Conservation (phyloP, 2,329 filamentous ascomycete species). For the Cytospora paraplurivora region DNA sequence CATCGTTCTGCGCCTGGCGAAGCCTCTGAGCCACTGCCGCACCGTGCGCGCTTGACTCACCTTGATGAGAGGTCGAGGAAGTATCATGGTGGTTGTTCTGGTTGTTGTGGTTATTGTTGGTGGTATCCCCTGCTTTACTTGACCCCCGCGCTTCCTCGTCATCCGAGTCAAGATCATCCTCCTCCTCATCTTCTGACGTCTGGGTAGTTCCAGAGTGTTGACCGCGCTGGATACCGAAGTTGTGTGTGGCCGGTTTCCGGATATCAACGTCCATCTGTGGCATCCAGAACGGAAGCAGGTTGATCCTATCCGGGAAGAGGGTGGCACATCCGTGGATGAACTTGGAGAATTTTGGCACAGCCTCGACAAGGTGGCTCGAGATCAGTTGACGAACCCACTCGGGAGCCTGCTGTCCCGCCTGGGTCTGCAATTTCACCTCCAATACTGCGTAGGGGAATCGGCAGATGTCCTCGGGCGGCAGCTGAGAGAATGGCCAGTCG, state of each 20-base stretch:
- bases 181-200: conserved; percentile 75
- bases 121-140: conserved; percentile 8
- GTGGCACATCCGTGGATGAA: conserved; percentile 95
- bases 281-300: conserved; percentile 94
- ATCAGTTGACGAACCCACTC: conserved; percentile 96
- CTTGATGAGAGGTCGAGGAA: conserved; percentile 31
- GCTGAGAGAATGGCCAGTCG: conserved; percentile 89
- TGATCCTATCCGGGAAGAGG: conserved; percentile 82
- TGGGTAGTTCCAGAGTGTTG: conserved; percentile 75
- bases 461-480: conserved; percentile 81
- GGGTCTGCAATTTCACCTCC: conserved; percentile 97
- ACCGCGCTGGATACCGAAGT: conserved; percentile 86
- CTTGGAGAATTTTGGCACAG: conserved; percentile 99
- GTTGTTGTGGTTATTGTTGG: conserved; percentile 6
- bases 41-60: conserved; percentile 44
- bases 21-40: conserved; percentile 33
- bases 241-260: conserved; percentile 83
- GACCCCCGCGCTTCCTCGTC: conserved; percentile 54
- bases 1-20: conserved; percentile 42
- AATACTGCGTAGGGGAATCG: conserved; percentile 95
- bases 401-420: conserved; percentile 90
- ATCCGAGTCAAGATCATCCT: conserved; percentile 69
- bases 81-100: conserved; percentile 7
- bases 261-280: conserved; percentile 99
- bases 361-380: conserved; percentile 91